Conservation (phyloP, 2,329 filamentous ascomycete species). For the Fusarium oxysporum region DNA sequence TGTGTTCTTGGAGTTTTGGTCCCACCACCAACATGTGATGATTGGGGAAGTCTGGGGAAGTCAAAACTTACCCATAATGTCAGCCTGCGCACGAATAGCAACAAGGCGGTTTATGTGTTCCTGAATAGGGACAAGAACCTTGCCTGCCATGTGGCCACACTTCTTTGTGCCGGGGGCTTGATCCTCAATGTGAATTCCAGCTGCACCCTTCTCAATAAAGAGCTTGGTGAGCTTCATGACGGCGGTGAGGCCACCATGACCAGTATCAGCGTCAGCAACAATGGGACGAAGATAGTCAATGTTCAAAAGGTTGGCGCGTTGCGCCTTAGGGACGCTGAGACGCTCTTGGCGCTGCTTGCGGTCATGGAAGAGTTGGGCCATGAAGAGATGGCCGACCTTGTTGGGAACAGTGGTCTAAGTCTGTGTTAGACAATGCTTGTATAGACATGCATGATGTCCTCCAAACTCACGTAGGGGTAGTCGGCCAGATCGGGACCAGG, state of each 20-base stretch:
- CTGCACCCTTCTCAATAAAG: conserved; percentile 95
- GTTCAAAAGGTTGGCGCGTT: conserved; percentile 80
- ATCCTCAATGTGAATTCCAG: conserved; percentile 98
- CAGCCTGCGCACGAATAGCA: conserved; percentile 95
- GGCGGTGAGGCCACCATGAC: conserved; percentile 96
- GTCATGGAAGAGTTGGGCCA: conserved; percentile 99
- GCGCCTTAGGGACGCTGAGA: conserved; percentile 76
- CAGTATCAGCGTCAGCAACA: conserved; percentile 96
- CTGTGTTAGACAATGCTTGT: conserved; percentile 44
- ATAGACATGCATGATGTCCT: not conserved
- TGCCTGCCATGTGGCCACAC: conserved; percentile 99
- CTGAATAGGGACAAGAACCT: conserved; percentile 94
- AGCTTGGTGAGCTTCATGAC: conserved; percentile 99
- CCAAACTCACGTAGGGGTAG: conserved; percentile 82
- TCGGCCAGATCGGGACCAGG: conserved; percentile 97
- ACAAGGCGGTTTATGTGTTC: conserved; percentile 99
- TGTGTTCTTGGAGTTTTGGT: not conserved
- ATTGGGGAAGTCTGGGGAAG: conserved; percentile 10
- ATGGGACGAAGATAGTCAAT: conserved; percentile 96
- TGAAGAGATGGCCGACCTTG: conserved; percentile 97
- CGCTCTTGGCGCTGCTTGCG: conserved; percentile 98
- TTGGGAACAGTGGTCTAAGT: conserved; percentile 93
- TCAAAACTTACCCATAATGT: conserved; percentile 84
- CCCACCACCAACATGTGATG: conserved; percentile 25
- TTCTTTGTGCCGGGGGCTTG: conserved; percentile 99